Evolutionary conservation across 2,329 filamentous ascomycete genomes (phyloP), one percentile per base, ranked within the genome.

Genomic region (Penicillium nordicum): DNA sequence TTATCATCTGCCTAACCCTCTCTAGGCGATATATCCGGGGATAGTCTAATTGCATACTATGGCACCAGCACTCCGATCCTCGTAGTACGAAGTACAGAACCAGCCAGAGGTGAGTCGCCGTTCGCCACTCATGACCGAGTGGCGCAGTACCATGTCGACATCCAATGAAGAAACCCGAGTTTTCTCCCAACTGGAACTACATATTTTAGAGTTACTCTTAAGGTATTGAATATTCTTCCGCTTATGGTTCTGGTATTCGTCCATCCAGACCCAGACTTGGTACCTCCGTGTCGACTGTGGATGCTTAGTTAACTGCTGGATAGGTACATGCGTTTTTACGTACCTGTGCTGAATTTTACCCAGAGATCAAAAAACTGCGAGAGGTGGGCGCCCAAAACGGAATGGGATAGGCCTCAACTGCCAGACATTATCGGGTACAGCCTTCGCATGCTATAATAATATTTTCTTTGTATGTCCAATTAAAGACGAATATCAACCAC

Each of bases 41-140:
- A 32, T 32, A 34, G 8, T 16, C 8, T 25, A 23, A 9, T 46
- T 5, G 9, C 14, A 32, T 45, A 32, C 27, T 21, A 45, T 34
- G 18, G 44, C 34, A 34, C 29, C 5, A 34, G 9, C 29, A 34
- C 30, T 25, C 9, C 44, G n/a, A 36, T 46, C 18, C 44, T 10
- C 10, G 9, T 27, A 23, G 29, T 32, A 45, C 8, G 23, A 21
- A 16, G n/a, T 30, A 43, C 6, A 21, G 27, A 44, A 32, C 27
- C 43, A 21, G n/a, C 27, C 32, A 16, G 46, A 34, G 16, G 34
- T 25, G 18, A 50, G 40, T 50, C 23, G 14, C 37, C 18, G 14
- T 43, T 57, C 40, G 55, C 55, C 55, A 57, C 50, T 32, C 23
- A 47, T 44, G 32, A 40, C 34, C 37, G 11, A 53, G 55, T 57